Evolutionary conservation across 139 green algal genomes (phyloP), one percentile per base, ranked within the genome.

Genomic region (Yamagishiella unicocca): DNA sequence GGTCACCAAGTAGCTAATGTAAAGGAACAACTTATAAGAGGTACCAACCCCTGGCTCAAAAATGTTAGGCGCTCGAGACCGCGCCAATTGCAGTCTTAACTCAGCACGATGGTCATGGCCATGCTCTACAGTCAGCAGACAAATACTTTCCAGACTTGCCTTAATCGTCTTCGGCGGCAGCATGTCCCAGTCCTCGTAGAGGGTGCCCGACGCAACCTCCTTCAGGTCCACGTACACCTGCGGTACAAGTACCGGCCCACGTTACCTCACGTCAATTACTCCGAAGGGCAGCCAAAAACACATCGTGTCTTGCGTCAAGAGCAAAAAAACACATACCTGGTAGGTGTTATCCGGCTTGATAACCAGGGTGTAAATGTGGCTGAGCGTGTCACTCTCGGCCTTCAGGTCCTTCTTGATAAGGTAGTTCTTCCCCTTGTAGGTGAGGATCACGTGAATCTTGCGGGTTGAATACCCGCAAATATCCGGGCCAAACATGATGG

Each of bases 401-500:
- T 95, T 94, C 77, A 99, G 94, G 92, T 99, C 97, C 91, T 99
- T 98, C 92, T 99, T 98, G 90, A 98, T 96, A 58, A 96, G 88
- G 77, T 97, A 95, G 79, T 97, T 98, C 81, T 96, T 97, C 50
- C 92, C 96, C 84, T 98, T 97, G 92, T 99, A 95, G 61, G 92
- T 91, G 27, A 99, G 88, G 87, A 99, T 99, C 14, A 99, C 94
- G 85, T 99, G 98, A 21, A 99, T 93, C 93, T 98, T 97, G 78
- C 93, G 92, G 27, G 92, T 94, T 55, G 90, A 93, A 83, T 93
- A 91, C 64, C 98, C 98, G 91, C 98, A 99, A 92, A 99, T 99
- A 91, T 99, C 98, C 8, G 98, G 97, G 37, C 98, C 98, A 90
- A 99, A 99, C 98, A 99, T 99, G 90, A 99, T 92, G 25, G 93